Evolutionary conservation across 768 basidiomycete genomes (phyloP), one percentile per base, ranked within the genome.

Genomic region (Phylloporus sp.): DNA sequence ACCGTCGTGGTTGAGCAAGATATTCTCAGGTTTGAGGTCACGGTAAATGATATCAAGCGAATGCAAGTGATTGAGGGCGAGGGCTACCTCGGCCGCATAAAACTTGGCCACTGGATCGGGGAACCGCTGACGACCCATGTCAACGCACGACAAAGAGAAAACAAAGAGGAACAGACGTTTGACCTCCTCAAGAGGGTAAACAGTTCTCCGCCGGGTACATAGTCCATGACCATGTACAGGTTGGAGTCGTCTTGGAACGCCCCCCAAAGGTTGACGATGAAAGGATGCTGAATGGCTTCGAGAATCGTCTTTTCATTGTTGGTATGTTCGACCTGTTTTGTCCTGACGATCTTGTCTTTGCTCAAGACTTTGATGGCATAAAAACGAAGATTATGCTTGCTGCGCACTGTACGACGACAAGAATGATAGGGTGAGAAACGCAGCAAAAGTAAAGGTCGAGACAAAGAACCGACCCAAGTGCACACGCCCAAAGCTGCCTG

Each of bases 221-320:
- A 97, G 71, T 85, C 94, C 82, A 98, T 89, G 45, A 98, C 86
- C 90, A 99, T 95, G 73, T 97, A 99, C 13, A 98, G 76, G 65
- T 97, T 98, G 17, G 86, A 69, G 27, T 81, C 66, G 60, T 98
- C 96, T 62, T 98, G 96, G 64, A 94, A 94, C 4, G 84, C 81
- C 27, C 94, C 94, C 93, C 93, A 97, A 5, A 97, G 80, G 64
- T 94, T 97, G 71, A 97, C 82, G 57, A 97, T 89, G 69, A 97
- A 91, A 2, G 92, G 86, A 64, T 97, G 91, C 48, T 90, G 82
- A 5, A 96, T 85, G 20, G 77, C 76, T 38, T 83, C 79, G 29
- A 99, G 80, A 68, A 98, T 92, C 39, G 73, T 73, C 57, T 91
- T 85, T 67, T 99, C 96, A 57, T 89, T 93, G 65, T 94, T 96